phyloP scores from a whole-genome alignment of 2,329 filamentous ascomycete genomes.

The Colletotrichum theobromicola region DNA sequence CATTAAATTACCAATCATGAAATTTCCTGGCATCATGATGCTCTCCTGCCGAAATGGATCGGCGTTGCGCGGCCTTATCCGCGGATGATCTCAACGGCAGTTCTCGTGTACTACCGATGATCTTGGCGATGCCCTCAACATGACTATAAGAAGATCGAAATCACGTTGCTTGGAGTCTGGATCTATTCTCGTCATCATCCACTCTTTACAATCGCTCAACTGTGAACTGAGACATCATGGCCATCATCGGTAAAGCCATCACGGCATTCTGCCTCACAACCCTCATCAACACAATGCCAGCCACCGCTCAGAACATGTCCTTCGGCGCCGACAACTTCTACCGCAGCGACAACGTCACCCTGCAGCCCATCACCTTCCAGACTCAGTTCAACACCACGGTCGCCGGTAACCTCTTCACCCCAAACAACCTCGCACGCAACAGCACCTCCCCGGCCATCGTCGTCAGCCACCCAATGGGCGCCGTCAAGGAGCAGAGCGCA shows the following conservation, averaged over 20 bases:
- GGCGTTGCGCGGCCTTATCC: neutral
- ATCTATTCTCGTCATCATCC: neutral
- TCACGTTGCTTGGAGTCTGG: neutral
- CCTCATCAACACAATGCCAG: neutral
- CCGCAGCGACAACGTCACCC: neutral
- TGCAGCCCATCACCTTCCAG: neutral
- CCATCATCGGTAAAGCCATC: neutral
- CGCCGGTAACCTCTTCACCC: neutral
- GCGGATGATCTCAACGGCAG: neutral
- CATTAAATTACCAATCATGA: neutral
- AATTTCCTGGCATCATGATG: neutral
- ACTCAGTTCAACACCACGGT: neutral
- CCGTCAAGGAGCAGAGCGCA: slow-evolving; percentile 34
- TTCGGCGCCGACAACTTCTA: slow-evolving; percentile 17
- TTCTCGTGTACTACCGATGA: neutral
- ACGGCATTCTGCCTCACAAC: neutral
- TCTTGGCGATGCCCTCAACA: neutral
- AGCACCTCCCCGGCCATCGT: slow-evolving; percentile 24
- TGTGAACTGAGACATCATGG: neutral
- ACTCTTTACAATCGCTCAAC: neutral
- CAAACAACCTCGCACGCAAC: neutral
- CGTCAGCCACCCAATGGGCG: slow-evolving; percentile 32
- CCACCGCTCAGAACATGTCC: slow-evolving; percentile 3
- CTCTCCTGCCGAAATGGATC: neutral
- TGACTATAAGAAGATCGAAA: neutral